Conservation (phyloP, 177 flowering plant genomes). For the Vitis hybrid region DNA sequence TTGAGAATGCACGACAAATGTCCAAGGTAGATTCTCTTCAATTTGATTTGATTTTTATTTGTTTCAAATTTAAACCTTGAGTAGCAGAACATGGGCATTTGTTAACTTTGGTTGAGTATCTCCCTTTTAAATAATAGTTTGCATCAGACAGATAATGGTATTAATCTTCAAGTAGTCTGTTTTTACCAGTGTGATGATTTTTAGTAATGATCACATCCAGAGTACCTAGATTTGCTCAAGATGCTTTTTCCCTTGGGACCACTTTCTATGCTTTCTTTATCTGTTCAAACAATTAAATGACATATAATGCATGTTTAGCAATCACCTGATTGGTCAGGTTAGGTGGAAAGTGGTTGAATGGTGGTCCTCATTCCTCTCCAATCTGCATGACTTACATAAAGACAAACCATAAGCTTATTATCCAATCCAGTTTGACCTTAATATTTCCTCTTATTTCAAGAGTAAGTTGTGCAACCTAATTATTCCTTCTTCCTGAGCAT, state of each 20-base stretch:
- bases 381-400: slow-evolving; percentile 5
- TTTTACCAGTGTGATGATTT: slow-evolving; percentile 4
- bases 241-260: slow-evolving; percentile 5
- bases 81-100: background rate
- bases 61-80: background rate
- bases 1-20: slow-evolving; percentile 82
- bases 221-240: background rate
- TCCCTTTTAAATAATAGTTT: background rate
- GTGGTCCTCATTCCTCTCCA: slow-evolving; percentile 18
- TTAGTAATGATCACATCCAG: slow-evolving; percentile 1
- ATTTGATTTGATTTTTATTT: background rate
- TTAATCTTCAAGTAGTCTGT: too few species aligned
- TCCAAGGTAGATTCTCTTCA: slow-evolving; percentile 48
- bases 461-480: slow-evolving; percentile 9
- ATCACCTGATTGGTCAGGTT: slow-evolving; percentile 17
- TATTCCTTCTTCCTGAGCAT: slow-evolving; percentile 7
- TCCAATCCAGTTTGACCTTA: slow-evolving; percentile 6
- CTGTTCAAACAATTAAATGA: slow-evolving; percentile 2
- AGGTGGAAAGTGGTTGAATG: slow-evolving; percentile 25
- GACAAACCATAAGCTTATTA: slow-evolving; percentile 10
- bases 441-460: slow-evolving; percentile 8
- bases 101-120: background rate
- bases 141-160: background rate
- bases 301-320: slow-evolving; percentile 5
- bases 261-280: slow-evolving; percentile 2